Evolutionary conservation across 306 rosid species (phyloP).

Genomic region (Pyrus pyrifolia): DNA sequence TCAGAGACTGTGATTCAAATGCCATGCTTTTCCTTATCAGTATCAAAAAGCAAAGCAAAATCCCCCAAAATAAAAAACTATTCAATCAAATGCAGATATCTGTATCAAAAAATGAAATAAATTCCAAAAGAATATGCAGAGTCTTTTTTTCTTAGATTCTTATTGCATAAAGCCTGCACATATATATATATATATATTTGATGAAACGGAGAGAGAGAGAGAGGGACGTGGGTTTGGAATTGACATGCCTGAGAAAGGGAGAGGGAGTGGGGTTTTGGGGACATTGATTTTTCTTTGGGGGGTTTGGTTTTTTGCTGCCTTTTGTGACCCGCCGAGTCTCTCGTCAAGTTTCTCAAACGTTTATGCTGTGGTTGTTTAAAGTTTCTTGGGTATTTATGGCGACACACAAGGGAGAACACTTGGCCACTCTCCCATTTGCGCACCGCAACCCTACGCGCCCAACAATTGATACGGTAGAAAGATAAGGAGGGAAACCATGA

Average conservation of each 20-base stretch:
- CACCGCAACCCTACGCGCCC: background rate
- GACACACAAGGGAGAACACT: background rate
- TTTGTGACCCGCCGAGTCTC: background rate
- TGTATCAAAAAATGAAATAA: background rate
- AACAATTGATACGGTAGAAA: no score
- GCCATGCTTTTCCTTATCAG: constrained; percentile 33
- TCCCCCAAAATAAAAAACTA: background rate
- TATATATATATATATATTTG: background rate
- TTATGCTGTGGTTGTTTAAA: background rate
- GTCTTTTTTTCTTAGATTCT: background rate
- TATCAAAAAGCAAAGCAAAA: background rate
- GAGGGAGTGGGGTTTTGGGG: constrained; percentile 36
- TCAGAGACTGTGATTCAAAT: constrained; percentile 41
- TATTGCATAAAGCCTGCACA: background rate
- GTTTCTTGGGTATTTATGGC: background rate
- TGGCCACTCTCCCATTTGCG: background rate
- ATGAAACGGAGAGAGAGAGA: background rate
- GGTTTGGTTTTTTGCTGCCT: constrained; percentile 1
- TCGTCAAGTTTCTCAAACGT: background rate
- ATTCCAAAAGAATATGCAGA: background rate
- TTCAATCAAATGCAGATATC: constrained; percentile 5
- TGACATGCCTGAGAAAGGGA: constrained; percentile 51
- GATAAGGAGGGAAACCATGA: no score
- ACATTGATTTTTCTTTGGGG: constrained; percentile 18
- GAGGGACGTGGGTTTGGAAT: constrained; percentile 3